Conservation (phyloP, 2,329 filamentous ascomycete species). For the Coniochaeta hoffmannii region DNA sequence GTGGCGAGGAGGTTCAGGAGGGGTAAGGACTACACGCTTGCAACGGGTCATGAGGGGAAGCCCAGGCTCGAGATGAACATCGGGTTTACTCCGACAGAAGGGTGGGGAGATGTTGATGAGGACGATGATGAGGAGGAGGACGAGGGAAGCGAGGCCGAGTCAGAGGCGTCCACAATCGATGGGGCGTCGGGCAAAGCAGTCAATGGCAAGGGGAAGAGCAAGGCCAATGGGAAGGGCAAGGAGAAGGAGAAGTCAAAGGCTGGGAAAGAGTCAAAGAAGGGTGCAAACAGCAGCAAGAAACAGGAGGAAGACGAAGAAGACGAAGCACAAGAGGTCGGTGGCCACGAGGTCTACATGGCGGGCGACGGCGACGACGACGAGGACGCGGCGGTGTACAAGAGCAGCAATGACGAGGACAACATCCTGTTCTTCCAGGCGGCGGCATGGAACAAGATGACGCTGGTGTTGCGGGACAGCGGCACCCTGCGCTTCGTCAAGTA, state of each 20-base stretch:
- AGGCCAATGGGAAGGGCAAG: slow-evolving; percentile 14
- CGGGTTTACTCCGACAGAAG: slow-evolving; percentile 73
- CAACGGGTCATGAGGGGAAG: slow-evolving; percentile 72
- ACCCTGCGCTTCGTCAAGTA: slow-evolving; percentile 95
- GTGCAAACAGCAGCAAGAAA: slow-evolving; percentile 17
- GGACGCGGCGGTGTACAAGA: slow-evolving; percentile 78
- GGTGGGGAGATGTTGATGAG: slow-evolving; percentile 71
- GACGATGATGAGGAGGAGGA: slow-evolving; percentile 41
- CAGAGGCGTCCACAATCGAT: slow-evolving; percentile 11
- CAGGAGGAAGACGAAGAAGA: slow-evolving; percentile 21
- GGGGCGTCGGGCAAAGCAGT: slow-evolving; percentile 5
- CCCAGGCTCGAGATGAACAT: slow-evolving; percentile 82
- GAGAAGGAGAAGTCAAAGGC: slow-evolving; percentile 20
- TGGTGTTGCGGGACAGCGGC: slow-evolving; percentile 82
- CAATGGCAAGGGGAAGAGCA: slow-evolving; percentile 19
- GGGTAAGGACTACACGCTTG: slow-evolving; percentile 86
- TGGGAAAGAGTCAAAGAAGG: slow-evolving; percentile 19
- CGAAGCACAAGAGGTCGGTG: slow-evolving; percentile 54
- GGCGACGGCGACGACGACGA: slow-evolving; percentile 64
- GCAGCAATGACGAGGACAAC: slow-evolving; percentile 67
- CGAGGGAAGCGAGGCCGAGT: slow-evolving; percentile 28
- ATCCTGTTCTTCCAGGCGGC: slow-evolving; percentile 57
- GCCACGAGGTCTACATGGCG: slow-evolving; percentile 90
- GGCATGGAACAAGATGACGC: slow-evolving; percentile 82
- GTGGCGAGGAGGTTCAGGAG: slow-evolving; percentile 82